phyloP scores from a whole-genome alignment of 2,329 filamentous ascomycete species.

The Biscogniauxia mediterranea region DNA sequence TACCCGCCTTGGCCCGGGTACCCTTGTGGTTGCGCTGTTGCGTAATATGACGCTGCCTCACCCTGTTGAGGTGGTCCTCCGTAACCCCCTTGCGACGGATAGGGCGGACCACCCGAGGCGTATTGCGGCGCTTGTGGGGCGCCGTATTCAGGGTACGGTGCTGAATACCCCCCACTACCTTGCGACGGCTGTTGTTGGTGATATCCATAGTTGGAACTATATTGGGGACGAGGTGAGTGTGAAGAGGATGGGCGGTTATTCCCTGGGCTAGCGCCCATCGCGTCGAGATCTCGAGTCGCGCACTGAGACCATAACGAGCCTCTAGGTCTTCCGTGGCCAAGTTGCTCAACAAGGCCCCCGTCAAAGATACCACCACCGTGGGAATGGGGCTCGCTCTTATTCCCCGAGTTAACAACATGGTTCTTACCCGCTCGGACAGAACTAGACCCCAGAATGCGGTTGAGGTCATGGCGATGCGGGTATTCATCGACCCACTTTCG shows the following conservation, averaged over 20 bases:
- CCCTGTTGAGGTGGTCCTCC: constrained; percentile 27
- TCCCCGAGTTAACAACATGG: constrained; percentile 50
- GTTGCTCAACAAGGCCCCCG: constrained; percentile 37
- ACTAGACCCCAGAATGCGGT: constrained; percentile 75
- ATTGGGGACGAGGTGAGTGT: constrained; percentile 28
- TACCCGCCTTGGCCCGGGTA: constrained; percentile 3
- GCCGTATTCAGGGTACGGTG: constrained; percentile 16
- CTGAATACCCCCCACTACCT: constrained; percentile 7
- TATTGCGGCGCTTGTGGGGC: constrained; percentile 7
- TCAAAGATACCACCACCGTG: constrained; percentile 40
- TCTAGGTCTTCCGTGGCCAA: constrained; percentile 56
- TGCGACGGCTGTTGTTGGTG: constrained; percentile 31
- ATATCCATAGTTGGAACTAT: constrained; percentile 41
- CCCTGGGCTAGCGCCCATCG: constrained; percentile 50
- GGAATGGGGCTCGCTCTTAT: constrained; percentile 39
- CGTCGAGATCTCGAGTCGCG: constrained; percentile 55
- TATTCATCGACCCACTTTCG: constrained; percentile 74
- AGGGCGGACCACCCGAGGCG: not conserved
- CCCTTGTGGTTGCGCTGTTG: not conserved
- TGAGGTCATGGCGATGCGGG: constrained; percentile 64
- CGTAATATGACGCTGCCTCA: constrained; percentile 9
- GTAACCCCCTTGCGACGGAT: constrained; percentile 9
- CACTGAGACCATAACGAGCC: constrained; percentile 63
- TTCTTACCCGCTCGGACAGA: constrained; percentile 83
- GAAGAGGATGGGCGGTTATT: constrained; percentile 33